Base-by-base conservation (phyloP, 768 basidiomycete species). In the Hericium alpestre region DNA sequence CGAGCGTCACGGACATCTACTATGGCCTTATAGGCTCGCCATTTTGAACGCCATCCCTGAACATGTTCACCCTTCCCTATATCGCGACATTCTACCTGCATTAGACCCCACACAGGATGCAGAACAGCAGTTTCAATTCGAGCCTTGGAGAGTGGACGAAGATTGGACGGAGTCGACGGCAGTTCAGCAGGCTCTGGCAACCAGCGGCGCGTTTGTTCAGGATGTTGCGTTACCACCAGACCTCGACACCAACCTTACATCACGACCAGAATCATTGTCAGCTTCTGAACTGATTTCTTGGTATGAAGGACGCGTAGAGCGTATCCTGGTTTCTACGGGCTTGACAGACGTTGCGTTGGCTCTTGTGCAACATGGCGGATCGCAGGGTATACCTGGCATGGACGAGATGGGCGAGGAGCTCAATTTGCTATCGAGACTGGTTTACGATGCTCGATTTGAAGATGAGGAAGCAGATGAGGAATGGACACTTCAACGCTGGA, bases 321-420 rank as follows among this genome's bases (percentile, higher is more conserved):
- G 65, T 13, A 78, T 92, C 58, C 79, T 93, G 25, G 67, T 73
- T 7, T 72, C 74, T 0, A 83, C 85, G 0, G 93, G 93, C 1
- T 79, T 92, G 71, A 72, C 93, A 46, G 87, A 93, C 63, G 69
- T 81, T 38, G 90, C 93, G 4, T 76, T 98, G 18, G 79, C 82
- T 7, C 75, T 87, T 48, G 78, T 92, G 9, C 94, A 96, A 67
- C 84, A 95, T 61, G 93, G 84, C 13, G 93, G 87, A 11, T 86
- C 92, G 8, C 81, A 82, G 62, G 87, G 86, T 13, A 74, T 96
- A 12, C 78, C 82, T 18, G 81, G 74, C 1, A 78, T 99, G 43
- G 94, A 95, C 62, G 82, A 84, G 65, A 70, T 93, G 2, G 95
- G 93, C 2, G 95, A 97, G 72, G 94, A 98, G 54, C 79, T 98